phyloP scores from a whole-genome alignment of 345 rosid genomes.

The Hibiscus tridactylites region DNA sequence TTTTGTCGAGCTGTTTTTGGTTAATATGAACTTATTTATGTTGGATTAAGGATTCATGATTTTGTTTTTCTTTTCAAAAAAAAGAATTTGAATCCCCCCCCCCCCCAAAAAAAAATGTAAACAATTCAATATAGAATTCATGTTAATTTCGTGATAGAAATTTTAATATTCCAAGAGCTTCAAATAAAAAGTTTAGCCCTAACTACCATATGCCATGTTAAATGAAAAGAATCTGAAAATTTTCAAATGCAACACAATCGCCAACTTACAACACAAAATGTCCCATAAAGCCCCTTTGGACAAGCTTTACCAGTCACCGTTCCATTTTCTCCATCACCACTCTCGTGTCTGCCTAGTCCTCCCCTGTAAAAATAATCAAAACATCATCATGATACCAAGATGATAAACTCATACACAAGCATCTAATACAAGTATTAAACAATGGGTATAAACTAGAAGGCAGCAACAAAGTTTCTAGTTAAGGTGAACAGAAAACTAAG shows the following conservation, averaged over 20 bases:
- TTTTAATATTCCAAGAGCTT: not conserved
- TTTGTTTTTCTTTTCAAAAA: too few relatives aligned
- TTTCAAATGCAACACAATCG: not conserved
- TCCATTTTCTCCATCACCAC: conserved; percentile 68
- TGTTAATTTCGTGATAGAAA: not conserved
- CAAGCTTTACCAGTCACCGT: conserved; percentile 83
- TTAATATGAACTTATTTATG: too few relatives aligned
- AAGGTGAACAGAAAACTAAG: not conserved
- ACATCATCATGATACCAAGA: not conserved
- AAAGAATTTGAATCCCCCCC: too few relatives aligned
- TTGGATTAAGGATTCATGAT: too few relatives aligned
- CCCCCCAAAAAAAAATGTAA: not conserved
- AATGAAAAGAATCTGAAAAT: not conserved
- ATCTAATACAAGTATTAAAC: not conserved
- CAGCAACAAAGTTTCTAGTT: not conserved
- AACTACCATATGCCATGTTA: not conserved
- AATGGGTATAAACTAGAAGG: not conserved
- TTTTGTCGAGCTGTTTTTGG: too few relatives aligned
- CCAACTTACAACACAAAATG: conserved; percentile 63
- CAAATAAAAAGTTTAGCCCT: not conserved
- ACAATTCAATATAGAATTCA: not conserved
- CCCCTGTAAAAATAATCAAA: conserved; percentile 44
- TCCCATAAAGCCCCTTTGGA: conserved; percentile 88
- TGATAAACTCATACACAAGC: not conserved
- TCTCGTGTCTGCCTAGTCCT: conserved; percentile 52